Percentiles rank a stretch among this genome's conserved stretches.
Conservation (phyloP, 2,329 filamentous ascomycete genomes). For the Blastomyces parvus region DNA sequence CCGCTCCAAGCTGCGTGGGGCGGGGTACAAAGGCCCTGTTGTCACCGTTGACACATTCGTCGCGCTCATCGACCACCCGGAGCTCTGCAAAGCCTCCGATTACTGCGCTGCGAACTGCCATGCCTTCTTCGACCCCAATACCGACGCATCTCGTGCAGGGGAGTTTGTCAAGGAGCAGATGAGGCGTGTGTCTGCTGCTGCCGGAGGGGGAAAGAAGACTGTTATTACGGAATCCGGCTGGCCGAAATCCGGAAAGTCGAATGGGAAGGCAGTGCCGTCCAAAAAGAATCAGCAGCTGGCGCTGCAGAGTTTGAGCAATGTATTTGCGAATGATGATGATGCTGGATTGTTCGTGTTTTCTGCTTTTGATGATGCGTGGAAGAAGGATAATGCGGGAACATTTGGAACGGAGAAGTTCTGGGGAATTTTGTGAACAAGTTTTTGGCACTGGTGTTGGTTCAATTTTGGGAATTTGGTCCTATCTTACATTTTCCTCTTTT, state of each 20-base stretch:
- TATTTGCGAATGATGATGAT: conserved; percentile 40
- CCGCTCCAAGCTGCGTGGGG: conserved; percentile 47
- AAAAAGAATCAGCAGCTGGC: conserved; percentile 57
- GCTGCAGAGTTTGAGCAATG: conserved; percentile 52
- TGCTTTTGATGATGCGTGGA: conserved; percentile 74
- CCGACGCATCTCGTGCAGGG: conserved; percentile 52
- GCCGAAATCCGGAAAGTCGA: conserved; percentile 59
- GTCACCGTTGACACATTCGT: conserved; percentile 73
- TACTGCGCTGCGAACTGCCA: conserved; percentile 76
- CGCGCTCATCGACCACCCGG: conserved; percentile 55
- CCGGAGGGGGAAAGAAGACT: conserved; percentile 50
- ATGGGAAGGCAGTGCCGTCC: conserved; percentile 60
- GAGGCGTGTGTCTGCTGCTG: conserved; percentile 35
- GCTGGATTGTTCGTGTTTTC: conserved; percentile 61
- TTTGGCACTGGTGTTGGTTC: too few relatives aligned
- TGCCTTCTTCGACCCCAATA: conserved; percentile 67
- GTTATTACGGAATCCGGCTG: conserved; percentile 78
- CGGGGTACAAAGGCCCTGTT: conserved; percentile 62
- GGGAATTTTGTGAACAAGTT: too few relatives aligned
- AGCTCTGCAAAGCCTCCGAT: conserved; percentile 63
- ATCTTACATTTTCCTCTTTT: too few relatives aligned
- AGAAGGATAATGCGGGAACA: conserved; percentile 43
- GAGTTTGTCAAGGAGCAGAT: conserved; percentile 54
- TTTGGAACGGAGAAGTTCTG: too few relatives aligned
- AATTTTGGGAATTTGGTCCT: too few relatives aligned